These are phyloP conservation scores for Xerocomus minutiporus DNA, from an alignment of 1,284 basidiomycete species.

Conservation along the genomic window DNA sequence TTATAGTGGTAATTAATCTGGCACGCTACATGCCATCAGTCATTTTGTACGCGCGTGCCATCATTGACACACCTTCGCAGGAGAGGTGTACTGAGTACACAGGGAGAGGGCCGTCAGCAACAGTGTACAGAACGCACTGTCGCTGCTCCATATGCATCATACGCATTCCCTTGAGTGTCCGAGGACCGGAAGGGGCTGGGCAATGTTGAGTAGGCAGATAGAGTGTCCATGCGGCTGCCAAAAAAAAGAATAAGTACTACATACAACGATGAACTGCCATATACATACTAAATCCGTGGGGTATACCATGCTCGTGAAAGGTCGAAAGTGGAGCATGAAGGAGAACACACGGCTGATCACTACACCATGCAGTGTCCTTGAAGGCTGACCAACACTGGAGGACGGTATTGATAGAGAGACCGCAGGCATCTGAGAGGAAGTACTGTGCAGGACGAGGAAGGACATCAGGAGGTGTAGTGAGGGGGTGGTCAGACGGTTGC, in stretches of 20 bases:
- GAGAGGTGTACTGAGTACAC: conserved; percentile 2
- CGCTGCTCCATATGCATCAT: conserved; percentile 7
- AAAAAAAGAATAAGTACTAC: not conserved
- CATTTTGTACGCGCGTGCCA: not conserved
- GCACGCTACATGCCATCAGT: not conserved
- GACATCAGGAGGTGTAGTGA: not conserved
- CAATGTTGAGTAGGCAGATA: not conserved
- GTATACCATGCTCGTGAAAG: not conserved
- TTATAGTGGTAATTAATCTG: conserved; percentile 8
- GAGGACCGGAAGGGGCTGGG: not conserved
- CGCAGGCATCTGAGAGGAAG: not conserved
- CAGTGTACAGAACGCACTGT: conserved; percentile 1
- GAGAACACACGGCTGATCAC: too few species aligned
- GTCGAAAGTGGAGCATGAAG: not conserved
- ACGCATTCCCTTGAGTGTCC: not conserved
- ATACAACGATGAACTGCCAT: not conserved
- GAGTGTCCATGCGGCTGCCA: not conserved
- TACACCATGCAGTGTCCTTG: not conserved
- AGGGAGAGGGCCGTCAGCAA: not conserved
- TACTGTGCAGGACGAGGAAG: not conserved
- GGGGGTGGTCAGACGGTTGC: not conserved
- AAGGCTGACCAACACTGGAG: not conserved
- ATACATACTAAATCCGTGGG: not conserved
- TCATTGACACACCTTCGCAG: not conserved
- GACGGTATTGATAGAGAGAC: not conserved